A percentile compares a stretch with the other conserved stretches of the same genome.
These are phyloP conservation scores for Artemisia annua DNA, from an alignment of 129 eudicot species.

Conservation along the genomic window DNA sequence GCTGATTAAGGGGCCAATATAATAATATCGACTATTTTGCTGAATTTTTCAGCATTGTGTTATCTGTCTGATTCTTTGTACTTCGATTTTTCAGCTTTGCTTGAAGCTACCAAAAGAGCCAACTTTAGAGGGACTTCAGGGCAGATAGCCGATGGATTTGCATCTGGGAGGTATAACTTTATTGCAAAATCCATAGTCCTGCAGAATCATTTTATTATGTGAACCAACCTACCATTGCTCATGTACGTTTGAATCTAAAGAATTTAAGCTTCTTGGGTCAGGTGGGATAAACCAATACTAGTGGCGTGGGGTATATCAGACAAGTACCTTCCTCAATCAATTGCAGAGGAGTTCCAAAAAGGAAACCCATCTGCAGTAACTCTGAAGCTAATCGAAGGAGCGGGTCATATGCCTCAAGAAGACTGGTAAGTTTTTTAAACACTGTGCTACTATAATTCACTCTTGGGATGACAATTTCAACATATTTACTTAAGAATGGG, in stretches of 20 bases:
- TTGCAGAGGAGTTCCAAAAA: slow-evolving; percentile 92
- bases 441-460: neutral
- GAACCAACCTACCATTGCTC: too few species aligned
- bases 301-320: slow-evolving; percentile 98
- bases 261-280: slow-evolving; percentile 18
- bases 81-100: slow-evolving; percentile 63
- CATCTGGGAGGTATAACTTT: slow-evolving; percentile 66
- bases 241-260: too few species aligned
- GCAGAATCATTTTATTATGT: neutral
- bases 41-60: too few species aligned
- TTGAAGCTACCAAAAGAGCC: slow-evolving; percentile 74
- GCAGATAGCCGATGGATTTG: slow-evolving; percentile 83
- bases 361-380: slow-evolving; percentile 63
- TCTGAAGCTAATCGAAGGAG: slow-evolving; percentile 91
- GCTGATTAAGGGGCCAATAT: too few species aligned
- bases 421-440: slow-evolving; percentile 65
- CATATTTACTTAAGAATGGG: too few species aligned
- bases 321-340: slow-evolving; percentile 88
- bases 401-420: slow-evolving; percentile 99
- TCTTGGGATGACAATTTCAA: too few species aligned
- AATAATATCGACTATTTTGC: too few species aligned
- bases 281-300: slow-evolving; percentile 83
- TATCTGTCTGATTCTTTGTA: neutral
- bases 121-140: slow-evolving; percentile 70
- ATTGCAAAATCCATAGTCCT: slow-evolving; percentile 1